Base-by-base conservation (phyloP, 495 filamentous ascomycete species). In the Aspergillus baeticus region DNA sequence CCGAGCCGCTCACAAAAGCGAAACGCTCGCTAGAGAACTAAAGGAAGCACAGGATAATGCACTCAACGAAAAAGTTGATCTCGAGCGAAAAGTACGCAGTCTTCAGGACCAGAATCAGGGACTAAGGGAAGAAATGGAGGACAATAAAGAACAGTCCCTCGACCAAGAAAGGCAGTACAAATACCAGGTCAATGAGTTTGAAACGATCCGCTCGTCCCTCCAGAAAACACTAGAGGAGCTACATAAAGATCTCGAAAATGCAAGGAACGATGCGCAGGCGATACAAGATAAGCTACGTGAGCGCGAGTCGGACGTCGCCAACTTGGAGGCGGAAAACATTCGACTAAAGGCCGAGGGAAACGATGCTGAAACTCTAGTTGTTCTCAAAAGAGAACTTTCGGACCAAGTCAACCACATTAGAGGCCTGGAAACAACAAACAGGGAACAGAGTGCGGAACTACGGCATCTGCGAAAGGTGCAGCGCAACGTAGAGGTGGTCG, bases 341-440 rank as follows among this genome's bases (percentile, higher is more conserved):
- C 81, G 83, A 33, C 72, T 93, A 10, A 96, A 90, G 64, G 87
- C 91, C 4, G 87, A 92, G 60, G 88, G 87, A 1, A 92, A 86
- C 18, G 94, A 97, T 70, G 82, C 84, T 0, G 91, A 96, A 60
- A 90, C 88, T 2, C 74, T 96, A 36, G 79, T 74, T 6, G 84
- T 96, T 45, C 84, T 98, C 39, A 91, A 90, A 68, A 83, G 88
- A 59, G 91, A 97, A 69, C 78, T 99, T 13, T 83, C 82, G 6
- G 92, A 97, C 38, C 94, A 98, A 63, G 89, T 98, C 21, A 81
- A 80, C 26, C 91, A 98, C 65, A 96, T 98, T 54, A 85, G 87
- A 54, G 87, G 83, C 23, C 73, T 98, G 14, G 95, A 98, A 69
- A 76, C 82, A 0, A 81, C 82, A 36, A 96, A 89, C 61, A 77